A percentile compares a stretch with the other conserved stretches of the same genome.
Conservation (phyloP, 768 basidiomycete species). For the Russula abietina region DNA sequence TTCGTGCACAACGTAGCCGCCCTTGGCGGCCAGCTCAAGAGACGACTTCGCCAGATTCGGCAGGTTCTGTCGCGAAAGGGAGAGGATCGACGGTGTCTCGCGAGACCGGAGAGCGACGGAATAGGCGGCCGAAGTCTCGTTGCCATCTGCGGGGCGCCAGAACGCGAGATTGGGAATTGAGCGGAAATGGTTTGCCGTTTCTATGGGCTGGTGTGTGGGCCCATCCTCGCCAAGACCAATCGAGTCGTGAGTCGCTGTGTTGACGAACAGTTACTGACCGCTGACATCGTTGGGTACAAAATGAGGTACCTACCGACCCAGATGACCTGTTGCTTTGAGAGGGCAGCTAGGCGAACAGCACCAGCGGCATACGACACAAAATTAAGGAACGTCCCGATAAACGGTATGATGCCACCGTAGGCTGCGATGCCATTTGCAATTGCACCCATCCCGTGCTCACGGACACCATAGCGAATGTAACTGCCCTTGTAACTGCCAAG, state of each 20-base stretch:
- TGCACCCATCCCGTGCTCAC: constrained; percentile 96
- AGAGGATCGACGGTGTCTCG: constrained; percentile 76
- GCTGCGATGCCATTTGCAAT: constrained; percentile 88
- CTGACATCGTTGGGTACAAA: neutral
- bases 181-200: constrained; percentile 81
- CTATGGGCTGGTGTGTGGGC: constrained; percentile 93
- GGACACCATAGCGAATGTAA: constrained; percentile 94
- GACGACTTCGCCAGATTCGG: constrained; percentile 87
- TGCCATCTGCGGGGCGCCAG: constrained; percentile 92
- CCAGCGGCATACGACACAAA: constrained; percentile 93
- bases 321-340: constrained; percentile 85
- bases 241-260: constrained; percentile 83
- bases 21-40: constrained; percentile 75
- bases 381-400: constrained; percentile 91
- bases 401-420: constrained; percentile 89
- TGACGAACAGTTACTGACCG: constrained; percentile 1
- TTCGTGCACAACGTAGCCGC: constrained; percentile 88
- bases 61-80: constrained; percentile 83
- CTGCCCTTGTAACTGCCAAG: constrained; percentile 81
- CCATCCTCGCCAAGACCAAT: constrained; percentile 93
- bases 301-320: constrained; percentile 67
- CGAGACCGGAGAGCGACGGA: constrained; percentile 66
- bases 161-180: constrained; percentile 89
- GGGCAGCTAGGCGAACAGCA: constrained; percentile 85
- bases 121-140: constrained; percentile 95